These are phyloP conservation scores for Rhodamnia rubescens DNA, from an alignment of 345 rosid genomes.

Conservation along the genomic window DNA sequence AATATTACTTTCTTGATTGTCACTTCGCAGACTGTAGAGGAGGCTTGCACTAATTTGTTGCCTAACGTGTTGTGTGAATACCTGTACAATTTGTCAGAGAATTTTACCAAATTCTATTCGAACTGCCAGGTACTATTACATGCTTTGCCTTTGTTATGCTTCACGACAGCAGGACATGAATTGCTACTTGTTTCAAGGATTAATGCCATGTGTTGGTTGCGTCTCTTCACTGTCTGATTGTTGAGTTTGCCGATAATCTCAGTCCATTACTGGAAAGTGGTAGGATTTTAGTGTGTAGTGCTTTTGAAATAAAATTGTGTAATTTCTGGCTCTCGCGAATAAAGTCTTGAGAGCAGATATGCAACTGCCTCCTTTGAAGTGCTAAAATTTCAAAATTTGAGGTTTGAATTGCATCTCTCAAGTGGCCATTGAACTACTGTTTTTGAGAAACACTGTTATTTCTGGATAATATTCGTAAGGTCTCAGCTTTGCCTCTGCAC, in stretches of 20 bases:
- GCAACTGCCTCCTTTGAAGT: not conserved
- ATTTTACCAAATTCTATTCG: constrained; percentile 66
- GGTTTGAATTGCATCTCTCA: not conserved
- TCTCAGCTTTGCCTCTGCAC: not conserved
- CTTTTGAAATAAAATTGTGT: not conserved
- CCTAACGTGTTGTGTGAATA: constrained; percentile 76
- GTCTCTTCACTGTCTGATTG: not conserved
- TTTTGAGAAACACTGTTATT: not conserved
- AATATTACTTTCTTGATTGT: not conserved
- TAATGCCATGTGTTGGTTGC: not conserved
- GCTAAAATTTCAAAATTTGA: not conserved
- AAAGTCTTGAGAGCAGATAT: not conserved
- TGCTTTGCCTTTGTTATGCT: not conserved
- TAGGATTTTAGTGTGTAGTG: not conserved
- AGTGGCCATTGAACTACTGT: not conserved
- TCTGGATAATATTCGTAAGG: not conserved
- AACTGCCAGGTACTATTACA: constrained; percentile 50
- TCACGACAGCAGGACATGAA: not conserved
- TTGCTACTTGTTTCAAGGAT: not conserved
- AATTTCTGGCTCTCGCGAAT: not conserved
- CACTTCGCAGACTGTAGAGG: constrained; percentile 64
- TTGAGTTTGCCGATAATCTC: not conserved
- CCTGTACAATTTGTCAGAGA: constrained; percentile 60
- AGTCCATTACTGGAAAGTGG: not conserved
- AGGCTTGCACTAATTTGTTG: constrained; percentile 60